Base-by-base conservation (phyloP, 2,329 filamentous ascomycete species). In the Phialophora chinensis region DNA sequence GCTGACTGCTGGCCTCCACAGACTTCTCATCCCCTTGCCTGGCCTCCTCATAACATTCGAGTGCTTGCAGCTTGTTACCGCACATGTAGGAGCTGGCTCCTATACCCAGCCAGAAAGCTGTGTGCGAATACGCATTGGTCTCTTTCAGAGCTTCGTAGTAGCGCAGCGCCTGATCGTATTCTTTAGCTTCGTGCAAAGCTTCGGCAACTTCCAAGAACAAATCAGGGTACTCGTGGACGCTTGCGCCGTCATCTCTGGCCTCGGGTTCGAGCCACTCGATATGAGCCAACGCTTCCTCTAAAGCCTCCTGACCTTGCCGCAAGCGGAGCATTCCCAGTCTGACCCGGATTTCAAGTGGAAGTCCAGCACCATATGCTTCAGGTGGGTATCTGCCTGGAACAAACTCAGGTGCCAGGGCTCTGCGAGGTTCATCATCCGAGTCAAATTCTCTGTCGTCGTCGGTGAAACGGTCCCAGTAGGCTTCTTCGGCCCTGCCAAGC, bases 381-480 rank as follows among this genome's bases (percentile, higher is more conserved):
- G 79, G 74, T 1, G 84, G 81, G 74, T 87, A 87, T 53, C 78
- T 78, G 2, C 79, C 83, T 4, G 84, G 80, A 8, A 83, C 78
- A 75, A 90, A 97, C 1, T 85, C 85, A 1, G 85, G 77, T 4
- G 91, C 84, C 65, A 84, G 78, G 1, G 81, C 77, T 65, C 93
- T 88, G 67, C 95, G 82, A 12, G 86, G 89, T 23, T 85, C 82
- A 74, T 92, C 87, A 53, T 89, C 85, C 4, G 86, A 79, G 76
- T 99, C 95, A 87, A 93, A 99, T 79, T 99, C 95, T 64, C 93
- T 86, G 76, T 97, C 93, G 58, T 73, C 71, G 75, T 97, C 92
- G 4, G 86, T 82, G 70, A 85, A 83, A 8, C 84, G 76, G 65
- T 96, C 90, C 95, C 95, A 99, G 73, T 88, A 92, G 0, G 74